phyloP scores from a whole-genome alignment of 1,139 yeast genomes.

The Pichia sp. region DNA sequence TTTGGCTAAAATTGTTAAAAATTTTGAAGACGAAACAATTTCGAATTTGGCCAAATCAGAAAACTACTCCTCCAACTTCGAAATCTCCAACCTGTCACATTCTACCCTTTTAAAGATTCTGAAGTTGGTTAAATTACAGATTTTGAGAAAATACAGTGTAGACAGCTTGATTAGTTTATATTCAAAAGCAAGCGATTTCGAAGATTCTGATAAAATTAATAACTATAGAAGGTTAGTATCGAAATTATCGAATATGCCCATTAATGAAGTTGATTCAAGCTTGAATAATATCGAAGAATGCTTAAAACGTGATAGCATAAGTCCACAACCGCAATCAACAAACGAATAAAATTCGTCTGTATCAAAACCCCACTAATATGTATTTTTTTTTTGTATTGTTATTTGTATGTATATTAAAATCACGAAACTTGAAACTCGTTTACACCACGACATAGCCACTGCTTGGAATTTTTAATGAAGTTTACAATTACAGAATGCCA shows the following conservation, averaged over 20 bases:
- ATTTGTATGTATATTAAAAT: too few species aligned
- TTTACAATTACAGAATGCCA: too few species aligned
- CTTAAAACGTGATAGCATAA: conserved; percentile 9
- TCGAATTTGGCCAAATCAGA: too few species aligned
- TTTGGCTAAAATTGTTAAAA: conserved; percentile 38
- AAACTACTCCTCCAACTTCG: too few species aligned
- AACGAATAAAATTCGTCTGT: too few species aligned
- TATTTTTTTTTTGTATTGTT: too few species aligned
- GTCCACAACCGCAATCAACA: too few species aligned
- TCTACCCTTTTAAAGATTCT: conserved; percentile 9
- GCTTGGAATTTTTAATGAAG: too few species aligned
- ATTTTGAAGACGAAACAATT: conserved; percentile 29
- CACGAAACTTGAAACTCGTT: too few species aligned
- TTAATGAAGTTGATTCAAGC: conserved; percentile 71
- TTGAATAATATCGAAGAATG: conserved; percentile 50
- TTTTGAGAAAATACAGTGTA: conserved; percentile 35
- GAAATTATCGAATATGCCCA: conserved; percentile 68
- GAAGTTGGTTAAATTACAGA: conserved; percentile 39
- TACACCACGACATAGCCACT: too few species aligned
- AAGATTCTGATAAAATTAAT: conserved; percentile 48
- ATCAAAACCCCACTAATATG: too few species aligned
- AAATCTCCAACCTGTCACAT: not conserved
- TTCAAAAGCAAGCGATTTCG: conserved; percentile 29
- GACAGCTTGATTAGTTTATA: conserved; percentile 37
- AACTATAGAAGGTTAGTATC: conserved; percentile 78